phyloP scores from a whole-genome alignment of 1,284 basidiomycete genomes.

The Vanrija humicola region DNA sequence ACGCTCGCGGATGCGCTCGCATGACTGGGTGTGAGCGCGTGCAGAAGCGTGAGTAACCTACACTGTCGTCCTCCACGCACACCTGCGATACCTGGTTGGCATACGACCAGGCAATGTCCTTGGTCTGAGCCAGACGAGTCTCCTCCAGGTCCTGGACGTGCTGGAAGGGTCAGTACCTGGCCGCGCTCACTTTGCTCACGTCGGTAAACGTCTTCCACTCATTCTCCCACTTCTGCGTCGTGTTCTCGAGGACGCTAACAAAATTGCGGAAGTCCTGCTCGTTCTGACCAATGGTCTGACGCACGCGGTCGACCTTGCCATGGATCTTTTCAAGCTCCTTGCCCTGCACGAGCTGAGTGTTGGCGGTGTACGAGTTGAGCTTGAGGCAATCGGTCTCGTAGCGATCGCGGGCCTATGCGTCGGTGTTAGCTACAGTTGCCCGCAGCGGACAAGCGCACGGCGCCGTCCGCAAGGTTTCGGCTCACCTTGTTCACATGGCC shows the following conservation, averaged over 20 bases:
- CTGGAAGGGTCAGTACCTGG: conserved; percentile 25
- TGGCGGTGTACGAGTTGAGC: conserved; percentile 94
- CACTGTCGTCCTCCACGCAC: conserved; percentile 94
- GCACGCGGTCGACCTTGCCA: conserved; percentile 79
- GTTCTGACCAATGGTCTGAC: conserved; percentile 82
- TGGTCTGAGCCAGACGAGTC: conserved; percentile 86
- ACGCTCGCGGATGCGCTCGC: conserved; percentile 76
- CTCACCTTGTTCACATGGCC: conserved; percentile 67
- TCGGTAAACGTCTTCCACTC: conserved; percentile 94
- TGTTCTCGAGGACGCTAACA: conserved; percentile 74
- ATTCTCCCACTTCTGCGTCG: conserved; percentile 80
- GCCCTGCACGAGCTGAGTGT: conserved; percentile 87
- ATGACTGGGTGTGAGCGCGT: conserved; percentile 59
- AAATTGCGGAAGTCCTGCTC: conserved; percentile 89
- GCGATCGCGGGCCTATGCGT: conserved; percentile 69
- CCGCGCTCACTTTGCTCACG: conserved; percentile 29
- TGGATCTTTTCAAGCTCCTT: conserved; percentile 88
- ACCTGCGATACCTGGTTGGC: conserved; percentile 93
- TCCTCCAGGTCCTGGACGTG: conserved; percentile 94
- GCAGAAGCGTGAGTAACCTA: conserved; percentile 48
- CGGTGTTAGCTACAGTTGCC: neutral
- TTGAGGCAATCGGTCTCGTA: conserved; percentile 91
- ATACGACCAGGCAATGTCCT: conserved; percentile 93
- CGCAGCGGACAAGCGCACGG: conserved; percentile 4
- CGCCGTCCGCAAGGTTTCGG: too few relatives aligned